Percentiles rank a stretch among this genome's conserved stretches.
Conservation (phyloP, 179 eudicot genomes). For the Beta macrorhiza region DNA sequence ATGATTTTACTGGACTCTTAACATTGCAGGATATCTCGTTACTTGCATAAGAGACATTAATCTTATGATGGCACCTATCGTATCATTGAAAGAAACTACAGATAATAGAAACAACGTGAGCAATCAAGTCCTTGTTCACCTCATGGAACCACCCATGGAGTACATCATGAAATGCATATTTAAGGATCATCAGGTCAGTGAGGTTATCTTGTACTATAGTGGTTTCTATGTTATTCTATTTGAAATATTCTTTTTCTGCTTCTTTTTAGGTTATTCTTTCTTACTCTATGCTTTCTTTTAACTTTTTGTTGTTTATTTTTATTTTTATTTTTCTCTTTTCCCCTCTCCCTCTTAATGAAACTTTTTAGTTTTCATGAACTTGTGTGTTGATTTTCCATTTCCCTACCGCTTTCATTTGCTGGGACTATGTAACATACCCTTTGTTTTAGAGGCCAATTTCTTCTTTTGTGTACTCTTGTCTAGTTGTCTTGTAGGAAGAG, state of each 20-base stretch:
- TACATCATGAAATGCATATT: slow-evolving; percentile 55
- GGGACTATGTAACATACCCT: neutral
- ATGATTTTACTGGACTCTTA: neutral
- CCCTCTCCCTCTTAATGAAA: neutral
- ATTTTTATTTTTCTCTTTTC: neutral
- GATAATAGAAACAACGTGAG: slow-evolving; percentile 29
- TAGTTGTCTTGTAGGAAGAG: too few relatives aligned
- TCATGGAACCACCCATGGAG: slow-evolving; percentile 66
- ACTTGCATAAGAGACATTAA: slow-evolving; percentile 55
- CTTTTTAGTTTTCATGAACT: neutral
- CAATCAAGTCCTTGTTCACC: slow-evolving; percentile 40
- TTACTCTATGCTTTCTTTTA: neutral
- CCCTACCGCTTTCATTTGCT: neutral
- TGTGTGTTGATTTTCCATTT: neutral
- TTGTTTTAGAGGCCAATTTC: neutral
- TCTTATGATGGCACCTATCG: slow-evolving; percentile 37
- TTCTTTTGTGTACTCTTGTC: too few relatives aligned
- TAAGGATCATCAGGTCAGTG: slow-evolving; percentile 51
- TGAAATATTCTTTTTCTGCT: neutral
- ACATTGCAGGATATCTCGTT: slow-evolving; percentile 52
- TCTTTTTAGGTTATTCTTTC: neutral
- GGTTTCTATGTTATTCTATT: neutral
- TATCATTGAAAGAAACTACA: slow-evolving; percentile 36
- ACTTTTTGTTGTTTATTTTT: too few relatives aligned
- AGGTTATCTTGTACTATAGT: slow-evolving; percentile 5